phyloP scores from a whole-genome alignment of 2,329 filamentous ascomycete genomes.

The Nemania diffusa region DNA sequence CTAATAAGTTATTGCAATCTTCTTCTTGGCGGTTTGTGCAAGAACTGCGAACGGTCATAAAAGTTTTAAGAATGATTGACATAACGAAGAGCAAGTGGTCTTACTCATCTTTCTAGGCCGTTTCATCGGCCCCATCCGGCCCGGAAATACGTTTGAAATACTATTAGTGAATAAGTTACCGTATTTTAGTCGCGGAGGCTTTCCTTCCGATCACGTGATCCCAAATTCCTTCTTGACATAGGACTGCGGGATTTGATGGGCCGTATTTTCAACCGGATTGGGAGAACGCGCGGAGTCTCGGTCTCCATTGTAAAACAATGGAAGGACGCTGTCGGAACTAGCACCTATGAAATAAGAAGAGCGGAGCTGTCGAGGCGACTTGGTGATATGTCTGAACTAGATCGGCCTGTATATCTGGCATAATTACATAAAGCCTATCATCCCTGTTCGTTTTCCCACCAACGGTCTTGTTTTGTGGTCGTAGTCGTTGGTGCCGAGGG shows the following conservation, averaged over 20 bases:
- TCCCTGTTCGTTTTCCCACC: slow-evolving; percentile 15
- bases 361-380: slow-evolving; percentile 1
- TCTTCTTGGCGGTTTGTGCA: too few relatives aligned
- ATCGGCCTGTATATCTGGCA: neutral
- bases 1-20: too few relatives aligned
- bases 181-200: slow-evolving; percentile 20
- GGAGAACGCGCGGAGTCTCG: neutral
- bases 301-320: slow-evolving; percentile 3
- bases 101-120: neutral
- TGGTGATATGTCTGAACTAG: neutral
- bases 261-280: slow-evolving; percentile 21
- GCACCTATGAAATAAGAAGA: neutral
- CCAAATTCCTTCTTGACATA: slow-evolving; percentile 24
- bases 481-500: neutral
- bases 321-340: neutral
- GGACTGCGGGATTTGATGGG: slow-evolving; percentile 23
- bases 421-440: slow-evolving; percentile 9
- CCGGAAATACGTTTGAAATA: neutral
- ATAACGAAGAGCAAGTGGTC: neutral
- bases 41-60: too few relatives aligned
- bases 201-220: slow-evolving; percentile 34
- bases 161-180: neutral
- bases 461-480: neutral
- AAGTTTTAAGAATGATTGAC: too few relatives aligned
- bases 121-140: neutral